A percentile compares a stretch with the other conserved stretches of the same genome.
Conservation (phyloP, 2,329 filamentous ascomycete genomes). For the Ophiosphaerella narmari region DNA sequence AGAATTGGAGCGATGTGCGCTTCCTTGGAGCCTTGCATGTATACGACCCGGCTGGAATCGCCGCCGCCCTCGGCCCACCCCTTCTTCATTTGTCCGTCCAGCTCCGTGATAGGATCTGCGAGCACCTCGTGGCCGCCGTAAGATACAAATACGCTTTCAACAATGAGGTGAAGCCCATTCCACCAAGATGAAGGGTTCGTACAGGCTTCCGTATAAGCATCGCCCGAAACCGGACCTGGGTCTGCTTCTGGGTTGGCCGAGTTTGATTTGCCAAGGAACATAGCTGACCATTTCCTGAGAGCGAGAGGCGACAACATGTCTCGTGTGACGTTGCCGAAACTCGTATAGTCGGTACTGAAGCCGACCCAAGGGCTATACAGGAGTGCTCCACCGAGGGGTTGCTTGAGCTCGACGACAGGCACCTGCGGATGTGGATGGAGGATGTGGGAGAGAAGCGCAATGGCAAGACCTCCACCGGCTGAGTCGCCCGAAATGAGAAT, state of each 20-base stretch:
- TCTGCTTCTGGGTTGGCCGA: conserved; percentile 12
- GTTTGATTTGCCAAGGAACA: conserved; percentile 17
- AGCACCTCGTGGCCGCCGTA: conserved; percentile 15
- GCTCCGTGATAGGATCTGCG: conserved; percentile 14
- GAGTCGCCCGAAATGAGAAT: conserved; percentile 20
- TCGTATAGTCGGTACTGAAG: conserved; percentile 19
- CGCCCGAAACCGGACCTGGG: conserved; percentile 13
- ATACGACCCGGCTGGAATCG: conserved; percentile 6
- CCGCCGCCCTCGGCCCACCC: conserved; percentile 26
- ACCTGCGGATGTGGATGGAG: conserved; percentile 29
- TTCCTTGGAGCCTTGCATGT: conserved; percentile 15
- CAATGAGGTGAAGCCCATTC: conserved; percentile 11
- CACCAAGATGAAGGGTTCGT: conserved; percentile 15
- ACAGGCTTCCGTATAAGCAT: conserved; percentile 20
- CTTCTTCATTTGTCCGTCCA: conserved; percentile 6
- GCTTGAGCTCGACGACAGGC: conserved; percentile 13
- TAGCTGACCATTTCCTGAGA: conserved; percentile 19
- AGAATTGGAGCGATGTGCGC: conserved; percentile 27
- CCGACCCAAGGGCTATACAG: conserved; percentile 22
- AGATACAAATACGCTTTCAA: conserved; percentile 14
- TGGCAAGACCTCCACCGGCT: conserved; percentile 6
- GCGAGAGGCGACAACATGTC: conserved; percentile 11
- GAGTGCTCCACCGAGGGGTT: conserved; percentile 10
- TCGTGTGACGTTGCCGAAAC: conserved; percentile 15
- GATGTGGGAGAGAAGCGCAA: conserved; percentile 25